These are phyloP conservation scores for Blastocystis sp. DNA, from an alignment of 352 stramenopile genomes.

Conservation along the genomic window DNA sequence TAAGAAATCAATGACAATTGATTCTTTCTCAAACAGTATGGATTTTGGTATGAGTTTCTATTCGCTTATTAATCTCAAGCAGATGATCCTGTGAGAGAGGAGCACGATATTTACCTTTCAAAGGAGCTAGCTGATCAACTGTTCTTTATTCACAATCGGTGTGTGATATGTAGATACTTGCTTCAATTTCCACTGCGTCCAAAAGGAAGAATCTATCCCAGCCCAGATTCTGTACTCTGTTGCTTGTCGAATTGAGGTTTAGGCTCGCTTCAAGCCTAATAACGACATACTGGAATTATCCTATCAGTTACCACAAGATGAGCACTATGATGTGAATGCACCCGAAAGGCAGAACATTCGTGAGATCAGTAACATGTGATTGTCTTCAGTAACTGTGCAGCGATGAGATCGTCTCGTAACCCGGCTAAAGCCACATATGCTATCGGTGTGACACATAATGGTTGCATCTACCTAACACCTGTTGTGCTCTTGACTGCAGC, in stretches of 20 bases:
- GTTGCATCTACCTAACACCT: constrained; percentile 41
- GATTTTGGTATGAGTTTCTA: neutral
- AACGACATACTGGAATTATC: constrained; percentile 53
- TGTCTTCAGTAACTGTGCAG: neutral
- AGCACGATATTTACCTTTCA: constrained; percentile 58
- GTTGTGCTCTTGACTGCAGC: neutral
- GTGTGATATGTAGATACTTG: constrained; percentile 2
- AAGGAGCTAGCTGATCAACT: constrained; percentile 56
- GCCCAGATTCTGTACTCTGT: neutral
- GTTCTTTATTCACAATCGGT: neutral
- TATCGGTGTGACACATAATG: constrained; percentile 52
- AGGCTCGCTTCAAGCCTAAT: constrained; percentile 39
- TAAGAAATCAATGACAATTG: neutral
- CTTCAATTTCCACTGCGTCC: constrained; percentile 60
- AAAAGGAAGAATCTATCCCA: constrained; percentile 42
- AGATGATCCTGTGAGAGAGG: constrained; percentile 50
- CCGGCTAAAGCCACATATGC: constrained; percentile 56
- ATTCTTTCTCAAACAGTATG: constrained; percentile 3
- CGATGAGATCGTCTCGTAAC: constrained; percentile 4
- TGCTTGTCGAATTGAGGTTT: neutral
- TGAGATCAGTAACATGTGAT: constrained; percentile 7
- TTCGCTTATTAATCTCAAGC: neutral
- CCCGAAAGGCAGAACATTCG: constrained; percentile 36
- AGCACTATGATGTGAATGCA: constrained; percentile 48
- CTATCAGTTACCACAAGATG: constrained; percentile 40